Evolutionary conservation across 225 moss, liverwort and hornwort genomes (phyloP).

Genomic region (Antitrichia curtipendula): DNA sequence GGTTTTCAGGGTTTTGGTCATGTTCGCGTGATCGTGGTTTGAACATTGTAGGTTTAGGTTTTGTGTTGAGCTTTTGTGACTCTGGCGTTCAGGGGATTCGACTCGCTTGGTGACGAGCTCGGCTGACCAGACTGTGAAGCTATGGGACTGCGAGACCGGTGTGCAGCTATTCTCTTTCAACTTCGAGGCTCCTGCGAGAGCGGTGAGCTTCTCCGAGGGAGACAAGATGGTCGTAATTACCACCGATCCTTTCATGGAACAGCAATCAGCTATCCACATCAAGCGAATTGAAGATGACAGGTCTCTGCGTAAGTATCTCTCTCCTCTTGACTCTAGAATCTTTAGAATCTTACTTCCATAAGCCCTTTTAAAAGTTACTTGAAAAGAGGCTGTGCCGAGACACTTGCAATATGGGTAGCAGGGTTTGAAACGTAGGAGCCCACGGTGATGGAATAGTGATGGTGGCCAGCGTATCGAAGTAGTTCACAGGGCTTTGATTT

Average conservation of each 20-base stretch:
- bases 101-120: conserved; percentile 63
- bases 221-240: conserved; percentile 59
- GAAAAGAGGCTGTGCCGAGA: background rate
- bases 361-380: background rate
- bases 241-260: conserved; percentile 71
- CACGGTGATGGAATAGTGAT: background rate
- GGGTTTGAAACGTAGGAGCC: background rate
- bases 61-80: background rate
- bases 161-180: conserved; percentile 37
- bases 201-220: conserved; percentile 60
- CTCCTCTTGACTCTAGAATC: background rate
- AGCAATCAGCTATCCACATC: conserved; percentile 63
- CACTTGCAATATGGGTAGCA: background rate
- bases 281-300: conserved; percentile 48
- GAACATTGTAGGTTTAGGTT: background rate
- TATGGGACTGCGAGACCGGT: conserved; percentile 65
- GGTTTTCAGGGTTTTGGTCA: background rate
- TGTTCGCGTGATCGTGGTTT: background rate
- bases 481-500: background rate
- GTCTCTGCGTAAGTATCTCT: conserved; percentile 20
- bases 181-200: conserved; percentile 59
- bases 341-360: background rate
- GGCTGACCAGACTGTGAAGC: conserved; percentile 51
- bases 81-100: conserved; percentile 29
- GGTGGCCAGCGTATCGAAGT: background rate